phyloP scores from a whole-genome alignment of 2,329 filamentous ascomycete species.

The Phoma sp. region DNA sequence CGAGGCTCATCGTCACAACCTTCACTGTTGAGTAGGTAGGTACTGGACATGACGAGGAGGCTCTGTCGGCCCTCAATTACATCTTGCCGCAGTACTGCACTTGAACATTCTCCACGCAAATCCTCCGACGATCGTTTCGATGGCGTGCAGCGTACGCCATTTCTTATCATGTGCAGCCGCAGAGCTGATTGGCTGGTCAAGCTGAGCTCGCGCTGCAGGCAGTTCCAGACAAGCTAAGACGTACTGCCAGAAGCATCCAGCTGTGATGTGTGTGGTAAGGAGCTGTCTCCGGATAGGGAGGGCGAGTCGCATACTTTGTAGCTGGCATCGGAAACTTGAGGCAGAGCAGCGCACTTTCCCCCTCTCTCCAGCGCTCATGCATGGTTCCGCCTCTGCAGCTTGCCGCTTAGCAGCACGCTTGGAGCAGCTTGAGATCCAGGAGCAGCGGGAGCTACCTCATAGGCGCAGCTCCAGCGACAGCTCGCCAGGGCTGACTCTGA shows the following conservation, averaged over 20 bases:
- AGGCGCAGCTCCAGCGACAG: slow-evolving; percentile 21
- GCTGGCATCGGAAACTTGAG: too few species aligned
- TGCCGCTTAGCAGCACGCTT: slow-evolving; percentile 14
- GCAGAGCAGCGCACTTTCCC: neutral
- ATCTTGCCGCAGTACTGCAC: neutral
- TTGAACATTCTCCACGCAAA: neutral
- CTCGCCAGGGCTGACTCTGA: slow-evolving; percentile 1
- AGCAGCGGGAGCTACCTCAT: slow-evolving; percentile 18
- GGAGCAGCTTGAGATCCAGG: slow-evolving; percentile 9
- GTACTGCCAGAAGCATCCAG: slow-evolving; percentile 5
- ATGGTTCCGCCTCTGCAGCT: slow-evolving; percentile 15
- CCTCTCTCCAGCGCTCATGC: neutral
- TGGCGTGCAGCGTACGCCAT: slow-evolving; percentile 5
- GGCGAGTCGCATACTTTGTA: neutral
- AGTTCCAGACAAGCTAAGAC: slow-evolving; percentile 6
- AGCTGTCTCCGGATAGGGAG: neutral
- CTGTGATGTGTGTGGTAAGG: neutral
- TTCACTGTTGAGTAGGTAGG: too few species aligned
- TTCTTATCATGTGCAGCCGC: slow-evolving; percentile 6
- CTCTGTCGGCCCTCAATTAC: neutral
- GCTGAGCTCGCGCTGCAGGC: neutral
- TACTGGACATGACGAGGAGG: neutral
- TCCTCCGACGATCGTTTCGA: neutral
- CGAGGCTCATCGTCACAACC: neutral
- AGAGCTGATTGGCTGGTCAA: slow-evolving; percentile 7